These are phyloP conservation scores for Stenogyne calaminthoides DNA, from an alignment of 305 asterid genomes.

Conservation along the genomic window DNA sequence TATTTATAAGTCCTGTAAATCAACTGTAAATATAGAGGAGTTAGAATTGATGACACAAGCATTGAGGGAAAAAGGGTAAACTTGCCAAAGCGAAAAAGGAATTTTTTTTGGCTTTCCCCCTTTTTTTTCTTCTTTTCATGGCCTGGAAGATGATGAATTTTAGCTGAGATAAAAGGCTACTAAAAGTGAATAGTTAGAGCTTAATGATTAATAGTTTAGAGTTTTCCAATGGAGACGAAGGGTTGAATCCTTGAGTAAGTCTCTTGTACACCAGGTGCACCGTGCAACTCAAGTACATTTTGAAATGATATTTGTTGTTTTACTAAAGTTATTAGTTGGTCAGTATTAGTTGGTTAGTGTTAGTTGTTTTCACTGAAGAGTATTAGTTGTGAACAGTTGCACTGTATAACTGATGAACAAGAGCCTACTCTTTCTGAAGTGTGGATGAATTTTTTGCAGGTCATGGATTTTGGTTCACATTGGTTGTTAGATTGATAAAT, in stretches of 20 bases:
- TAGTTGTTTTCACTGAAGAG: too few species aligned
- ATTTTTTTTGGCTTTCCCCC: too few species aligned
- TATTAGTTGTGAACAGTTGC: too few species aligned
- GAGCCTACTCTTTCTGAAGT: too few species aligned
- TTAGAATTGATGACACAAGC: neutral
- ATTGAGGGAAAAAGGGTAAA: neutral
- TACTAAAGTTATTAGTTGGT: too few species aligned
- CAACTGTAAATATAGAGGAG: neutral
- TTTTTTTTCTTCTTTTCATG: neutral
- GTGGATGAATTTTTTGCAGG: neutral
- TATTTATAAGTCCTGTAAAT: neutral
- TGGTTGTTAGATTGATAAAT: conserved; percentile 11
- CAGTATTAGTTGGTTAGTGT: too few species aligned
- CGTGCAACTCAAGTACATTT: too few species aligned
- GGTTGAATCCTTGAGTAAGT: conserved; percentile 6
- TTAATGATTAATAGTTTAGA: neutral
- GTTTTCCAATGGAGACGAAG: conserved; percentile 13
- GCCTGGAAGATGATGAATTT: neutral
- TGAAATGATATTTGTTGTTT: too few species aligned
- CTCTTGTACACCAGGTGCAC: too few species aligned
- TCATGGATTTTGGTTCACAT: conserved; percentile 21
- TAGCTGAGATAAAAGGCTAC: neutral
- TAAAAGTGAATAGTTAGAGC: neutral
- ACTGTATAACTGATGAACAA: too few species aligned
- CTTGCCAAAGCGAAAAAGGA: neutral